These are phyloP conservation scores for Candida broadrunensis DNA, from an alignment of 805 yeast genomes.

Conservation along the genomic window DNA sequence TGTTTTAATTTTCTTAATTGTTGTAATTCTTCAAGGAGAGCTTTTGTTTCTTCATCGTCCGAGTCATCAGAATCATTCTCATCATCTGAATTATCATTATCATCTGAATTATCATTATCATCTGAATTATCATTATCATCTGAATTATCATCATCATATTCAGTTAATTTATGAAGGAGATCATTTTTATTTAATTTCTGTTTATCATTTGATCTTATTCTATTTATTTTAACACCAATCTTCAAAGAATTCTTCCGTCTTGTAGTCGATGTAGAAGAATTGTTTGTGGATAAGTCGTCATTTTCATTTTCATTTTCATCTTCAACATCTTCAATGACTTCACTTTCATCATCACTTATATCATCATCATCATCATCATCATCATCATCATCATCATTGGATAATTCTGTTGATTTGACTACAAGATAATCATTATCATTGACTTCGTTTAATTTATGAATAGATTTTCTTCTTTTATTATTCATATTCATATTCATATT, in stretches of 20 bases:
- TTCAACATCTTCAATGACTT: slow-evolving; percentile 1
- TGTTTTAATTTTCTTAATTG: slow-evolving; percentile 10
- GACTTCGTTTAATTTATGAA: slow-evolving; percentile 1
- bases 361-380: slow-evolving; percentile 1
- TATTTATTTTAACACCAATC: too few relatives aligned
- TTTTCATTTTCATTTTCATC: slow-evolving; percentile 13
- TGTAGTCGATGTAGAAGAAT: too few relatives aligned
- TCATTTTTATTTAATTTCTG: too few relatives aligned
- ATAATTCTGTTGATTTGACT: neutral
- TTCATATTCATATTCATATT: neutral
- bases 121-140: neutral
- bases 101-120: neutral
- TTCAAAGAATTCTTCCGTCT: too few relatives aligned
- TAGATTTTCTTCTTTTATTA: neutral
- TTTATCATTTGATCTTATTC: too few relatives aligned
- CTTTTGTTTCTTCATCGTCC: slow-evolving; percentile 16
- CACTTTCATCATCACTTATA: neutral
- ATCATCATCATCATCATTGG: neutral
- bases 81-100: neutral
- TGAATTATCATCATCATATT: too few relatives aligned
- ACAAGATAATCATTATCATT: neutral
- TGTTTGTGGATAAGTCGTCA: slow-evolving; percentile 4
- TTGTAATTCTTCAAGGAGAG: slow-evolving; percentile 11
- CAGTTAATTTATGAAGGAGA: too few relatives aligned
- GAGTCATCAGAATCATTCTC: slow-evolving; percentile 4